phyloP scores from a whole-genome alignment of 179 eudicot species.

The Sideroxylon spinosum region DNA sequence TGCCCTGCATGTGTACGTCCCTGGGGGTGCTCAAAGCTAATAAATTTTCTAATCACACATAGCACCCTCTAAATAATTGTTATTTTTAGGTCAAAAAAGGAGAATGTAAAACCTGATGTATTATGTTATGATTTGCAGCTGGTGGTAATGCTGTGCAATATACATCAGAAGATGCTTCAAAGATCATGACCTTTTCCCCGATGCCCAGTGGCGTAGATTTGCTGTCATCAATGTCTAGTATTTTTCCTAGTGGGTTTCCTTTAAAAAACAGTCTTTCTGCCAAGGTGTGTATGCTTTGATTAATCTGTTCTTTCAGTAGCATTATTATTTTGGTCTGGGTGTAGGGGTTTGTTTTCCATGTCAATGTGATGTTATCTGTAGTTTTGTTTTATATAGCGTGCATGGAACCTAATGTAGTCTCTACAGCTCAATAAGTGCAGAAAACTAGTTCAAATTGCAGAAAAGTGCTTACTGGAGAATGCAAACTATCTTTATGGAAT shows the following conservation, averaged over 20 bases:
- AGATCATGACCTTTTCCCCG: slow-evolving; percentile 49
- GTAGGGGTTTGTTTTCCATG: too few species aligned
- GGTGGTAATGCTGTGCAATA: slow-evolving; percentile 52
- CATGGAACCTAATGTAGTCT: slow-evolving; percentile 16
- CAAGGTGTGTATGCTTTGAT: slow-evolving; percentile 33
- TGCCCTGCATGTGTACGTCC: too few species aligned
- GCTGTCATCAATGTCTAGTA: slow-evolving; percentile 32
- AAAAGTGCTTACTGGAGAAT: slow-evolving; percentile 56
- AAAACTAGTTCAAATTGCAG: slow-evolving; percentile 64
- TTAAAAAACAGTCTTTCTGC: slow-evolving; percentile 33
- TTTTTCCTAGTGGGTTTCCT: slow-evolving; percentile 30
- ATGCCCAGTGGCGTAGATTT: slow-evolving; percentile 38
- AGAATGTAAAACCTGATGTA: background rate
- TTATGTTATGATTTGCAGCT: slow-evolving; percentile 32
- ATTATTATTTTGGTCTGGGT: too few species aligned
- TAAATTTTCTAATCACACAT: too few species aligned
- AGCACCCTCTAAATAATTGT: too few species aligned
- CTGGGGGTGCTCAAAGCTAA: too few species aligned
- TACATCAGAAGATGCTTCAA: slow-evolving; percentile 63
- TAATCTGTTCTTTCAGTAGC: background rate
- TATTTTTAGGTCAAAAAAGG: too few species aligned
- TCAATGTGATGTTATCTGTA: too few species aligned
- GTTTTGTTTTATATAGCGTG: too few species aligned
- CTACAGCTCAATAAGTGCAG: slow-evolving; percentile 69
- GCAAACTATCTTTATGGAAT: slow-evolving; percentile 57